phyloP scores from a whole-genome alignment of 768 basidiomycete species.

The Leccinum ochraceum region DNA sequence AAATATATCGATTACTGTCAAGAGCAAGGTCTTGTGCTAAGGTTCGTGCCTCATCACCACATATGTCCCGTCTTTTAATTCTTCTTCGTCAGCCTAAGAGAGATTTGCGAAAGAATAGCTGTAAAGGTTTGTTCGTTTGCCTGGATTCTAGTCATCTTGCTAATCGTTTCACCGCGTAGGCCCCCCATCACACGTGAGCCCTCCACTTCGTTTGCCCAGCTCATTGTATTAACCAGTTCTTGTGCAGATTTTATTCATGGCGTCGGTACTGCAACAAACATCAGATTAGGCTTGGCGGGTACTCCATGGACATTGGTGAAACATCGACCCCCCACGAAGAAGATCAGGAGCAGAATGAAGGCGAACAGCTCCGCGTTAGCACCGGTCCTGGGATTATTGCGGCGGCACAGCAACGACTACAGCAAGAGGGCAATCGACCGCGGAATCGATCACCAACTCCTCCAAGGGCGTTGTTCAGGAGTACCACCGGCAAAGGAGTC shows the following conservation, averaged over 20 bases:
- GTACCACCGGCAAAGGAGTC: slow-evolving; percentile 88
- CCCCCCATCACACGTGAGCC: slow-evolving; percentile 84
- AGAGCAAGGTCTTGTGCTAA: slow-evolving; percentile 81
- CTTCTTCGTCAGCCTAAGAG: slow-evolving; percentile 50
- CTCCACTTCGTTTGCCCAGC: neutral
- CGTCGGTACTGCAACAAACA: slow-evolving; percentile 91
- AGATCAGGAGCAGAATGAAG: slow-evolving; percentile 43
- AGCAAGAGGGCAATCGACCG: slow-evolving; percentile 37
- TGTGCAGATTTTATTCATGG: slow-evolving; percentile 82
- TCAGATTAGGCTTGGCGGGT: slow-evolving; percentile 86
- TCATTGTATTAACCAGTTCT: neutral
- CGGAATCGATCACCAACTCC: slow-evolving; percentile 78
- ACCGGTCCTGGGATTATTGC: slow-evolving; percentile 48
- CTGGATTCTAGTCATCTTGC: neutral
- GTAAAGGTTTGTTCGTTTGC: slow-evolving; percentile 55
- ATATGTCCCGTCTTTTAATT: slow-evolving; percentile 30
- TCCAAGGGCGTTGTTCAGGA: slow-evolving; percentile 74
- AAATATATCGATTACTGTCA: slow-evolving; percentile 91
- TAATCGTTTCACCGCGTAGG: slow-evolving; percentile 41
- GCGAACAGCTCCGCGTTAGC: slow-evolving; percentile 38
- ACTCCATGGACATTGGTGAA: slow-evolving; percentile 69
- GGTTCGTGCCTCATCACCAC: slow-evolving; percentile 40
- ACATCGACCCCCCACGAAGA: slow-evolving; percentile 46
- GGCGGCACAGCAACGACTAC: slow-evolving; percentile 43
- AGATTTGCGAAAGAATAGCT: slow-evolving; percentile 86